Base-by-base conservation (phyloP, 768 basidiomycete species). In the Auriscalpium orientale region DNA sequence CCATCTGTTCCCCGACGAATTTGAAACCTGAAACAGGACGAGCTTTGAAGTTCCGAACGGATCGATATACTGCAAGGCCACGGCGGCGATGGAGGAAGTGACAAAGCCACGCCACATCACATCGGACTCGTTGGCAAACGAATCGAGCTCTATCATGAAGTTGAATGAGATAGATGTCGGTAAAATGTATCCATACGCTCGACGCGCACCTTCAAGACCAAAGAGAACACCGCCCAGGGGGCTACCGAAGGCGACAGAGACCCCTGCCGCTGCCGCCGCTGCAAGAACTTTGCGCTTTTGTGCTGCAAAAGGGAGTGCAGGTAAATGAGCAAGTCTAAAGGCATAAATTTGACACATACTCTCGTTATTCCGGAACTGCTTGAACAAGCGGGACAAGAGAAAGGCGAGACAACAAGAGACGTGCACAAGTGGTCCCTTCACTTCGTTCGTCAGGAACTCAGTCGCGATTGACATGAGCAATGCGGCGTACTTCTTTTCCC, bases 61-160 rank as follows among this genome's bases (percentile, higher is more conserved):
- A 64, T 94, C 86, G 48, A 93, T 78, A 68, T 85, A 84, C 67
- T 91, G 88, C 52, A 95, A 70, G 0, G 87, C 79, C n/a, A 91
- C 82, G 1, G 91, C 90, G 0, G 92, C 92, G 51, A 93, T 80
- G 50, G 86, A 89, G 8, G 90, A 91, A 15, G 89, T 91, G 54
- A 91, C 91, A 66, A 95, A 95, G n/a, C 85, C 89, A 55, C 83
- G 77, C 87, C 86, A 88, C 78, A 88, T 82, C 33, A 88, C 86
- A 60, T 91, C 88, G 3, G 84, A 83, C 57, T 85, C 84, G 61
- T 79, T 82, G 16, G 83, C 79, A 64, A 85, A 85, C 1, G 81
- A 79, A 60, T 85, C 84, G 16, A 87, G 70, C 65, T 87, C 84
- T 82, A 56, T n/a, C 47, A 45, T 5, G 28, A 28, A 4, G 37